Evolutionary conservation across 345 rosid species (phyloP).

Genomic region (Linum trigynum): DNA sequence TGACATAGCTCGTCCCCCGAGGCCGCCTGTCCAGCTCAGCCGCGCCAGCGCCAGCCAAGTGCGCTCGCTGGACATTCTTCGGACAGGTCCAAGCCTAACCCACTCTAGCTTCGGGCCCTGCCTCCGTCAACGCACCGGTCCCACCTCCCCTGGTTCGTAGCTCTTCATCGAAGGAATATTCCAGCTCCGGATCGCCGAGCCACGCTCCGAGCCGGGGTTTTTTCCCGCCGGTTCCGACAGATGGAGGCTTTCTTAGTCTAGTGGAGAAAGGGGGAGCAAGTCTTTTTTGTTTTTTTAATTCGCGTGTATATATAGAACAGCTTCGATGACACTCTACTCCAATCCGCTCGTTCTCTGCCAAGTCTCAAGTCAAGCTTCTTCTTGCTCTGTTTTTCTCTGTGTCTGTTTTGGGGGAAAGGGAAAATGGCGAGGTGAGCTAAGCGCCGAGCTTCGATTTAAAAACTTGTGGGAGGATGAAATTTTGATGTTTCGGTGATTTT

Average conservation of each 20-base stretch:
- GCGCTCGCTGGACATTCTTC: slow-evolving; percentile 11
- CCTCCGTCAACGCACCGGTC: slow-evolving; percentile 30
- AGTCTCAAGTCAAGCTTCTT: not conserved
- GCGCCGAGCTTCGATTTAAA: not conserved
- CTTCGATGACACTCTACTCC: not conserved
- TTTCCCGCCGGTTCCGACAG: slow-evolving; percentile 34
- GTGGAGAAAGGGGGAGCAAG: slow-evolving; percentile 23
- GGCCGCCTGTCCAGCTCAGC: slow-evolving; percentile 13
- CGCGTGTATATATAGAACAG: not conserved
- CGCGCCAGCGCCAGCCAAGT: not conserved
- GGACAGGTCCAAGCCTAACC: slow-evolving; percentile 16
- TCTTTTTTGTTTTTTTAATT: not conserved
- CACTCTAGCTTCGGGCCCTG: slow-evolving; percentile 15
- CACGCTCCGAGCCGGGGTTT: slow-evolving; percentile 5
- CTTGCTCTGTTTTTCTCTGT: not conserved
- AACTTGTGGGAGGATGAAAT: not conserved
- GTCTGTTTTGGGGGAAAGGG: not conserved
- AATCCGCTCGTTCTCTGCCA: not conserved
- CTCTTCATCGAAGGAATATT: slow-evolving; percentile 18
- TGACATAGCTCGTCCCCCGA: slow-evolving; percentile 17
- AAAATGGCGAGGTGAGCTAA: slow-evolving; percentile 19
- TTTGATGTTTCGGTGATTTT: not conserved
- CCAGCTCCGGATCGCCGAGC: slow-evolving; percentile 15
- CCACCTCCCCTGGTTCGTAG: slow-evolving; percentile 12
- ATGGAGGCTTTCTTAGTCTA: slow-evolving; percentile 18